These are phyloP conservation scores for Xylariaceae sp. DNA, from an alignment of 2,329 filamentous ascomycete genomes.

Conservation along the genomic window DNA sequence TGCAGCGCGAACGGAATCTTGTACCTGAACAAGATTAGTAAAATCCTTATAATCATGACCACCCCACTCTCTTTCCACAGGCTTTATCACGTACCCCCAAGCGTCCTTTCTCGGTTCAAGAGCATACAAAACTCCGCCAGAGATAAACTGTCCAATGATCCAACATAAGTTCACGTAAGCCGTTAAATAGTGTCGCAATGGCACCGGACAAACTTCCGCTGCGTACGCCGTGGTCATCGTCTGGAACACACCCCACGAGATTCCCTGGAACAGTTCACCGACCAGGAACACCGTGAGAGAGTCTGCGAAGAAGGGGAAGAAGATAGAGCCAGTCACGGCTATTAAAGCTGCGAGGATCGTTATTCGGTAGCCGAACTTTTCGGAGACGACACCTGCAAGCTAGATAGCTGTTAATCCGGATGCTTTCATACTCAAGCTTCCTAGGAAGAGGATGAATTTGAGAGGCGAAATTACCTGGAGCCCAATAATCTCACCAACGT, in stretches of 20 bases:
- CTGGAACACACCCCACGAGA: conserved; percentile 35
- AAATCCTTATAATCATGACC: background rate
- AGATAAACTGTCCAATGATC: conserved; percentile 38
- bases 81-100: conserved; percentile 24
- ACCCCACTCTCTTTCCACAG: background rate
- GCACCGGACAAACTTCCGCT: conserved; percentile 28
- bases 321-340: conserved; percentile 37
- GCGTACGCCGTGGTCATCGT: conserved; percentile 29
- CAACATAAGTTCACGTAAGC: conserved; percentile 29
- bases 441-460: background rate
- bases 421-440: too few species aligned
- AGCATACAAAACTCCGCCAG: conserved; percentile 28
- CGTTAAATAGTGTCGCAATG: conserved; percentile 27
- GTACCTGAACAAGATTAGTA: conserved; percentile 16
- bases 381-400: conserved; percentile 40
- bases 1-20: conserved; percentile 29
- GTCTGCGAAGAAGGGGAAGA: conserved; percentile 38
- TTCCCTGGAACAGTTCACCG: conserved; percentile 38
- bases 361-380: conserved; percentile 38
- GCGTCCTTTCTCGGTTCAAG: conserved; percentile 23
- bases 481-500: conserved; percentile 45
- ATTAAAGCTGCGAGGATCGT: conserved; percentile 38
- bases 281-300: conserved; percentile 34
- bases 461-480: conserved; percentile 31
- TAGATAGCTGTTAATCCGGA: conserved; percentile 9